Conservation (phyloP, 352 stramenopile species). For the Pythium monospermum region DNA sequence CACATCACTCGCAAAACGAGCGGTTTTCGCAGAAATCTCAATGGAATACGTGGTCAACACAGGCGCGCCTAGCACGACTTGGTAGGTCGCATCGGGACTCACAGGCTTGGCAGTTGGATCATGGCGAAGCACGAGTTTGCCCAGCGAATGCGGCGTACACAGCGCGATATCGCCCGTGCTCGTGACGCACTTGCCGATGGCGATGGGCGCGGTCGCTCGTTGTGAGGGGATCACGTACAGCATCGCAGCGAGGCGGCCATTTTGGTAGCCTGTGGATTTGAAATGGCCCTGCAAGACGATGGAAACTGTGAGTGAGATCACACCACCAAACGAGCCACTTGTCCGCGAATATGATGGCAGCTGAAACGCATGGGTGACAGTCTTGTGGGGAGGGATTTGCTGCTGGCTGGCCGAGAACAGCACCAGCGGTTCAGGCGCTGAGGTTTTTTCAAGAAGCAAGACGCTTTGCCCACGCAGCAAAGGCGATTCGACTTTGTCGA, state of each 20-base stretch:
- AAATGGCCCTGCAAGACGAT: conserved; percentile 77
- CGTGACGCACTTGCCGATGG: conserved; percentile 57
- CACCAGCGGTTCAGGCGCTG: conserved; percentile 10
- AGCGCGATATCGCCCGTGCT: conserved; percentile 47
- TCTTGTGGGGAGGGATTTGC: conserved; percentile 60
- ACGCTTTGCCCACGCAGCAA: conserved; percentile 7
- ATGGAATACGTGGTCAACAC: conserved; percentile 69
- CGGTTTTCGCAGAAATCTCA: conserved; percentile 40
- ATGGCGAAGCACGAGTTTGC: conserved; percentile 61
- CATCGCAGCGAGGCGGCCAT: conserved; percentile 67
- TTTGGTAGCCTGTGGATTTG: conserved; percentile 62
- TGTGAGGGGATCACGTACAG: conserved; percentile 56
- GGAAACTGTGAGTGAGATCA: conserved; percentile 50
- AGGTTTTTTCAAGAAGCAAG: conserved; percentile 34
- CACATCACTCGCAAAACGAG: conserved; percentile 40
- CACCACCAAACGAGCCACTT: conserved; percentile 24
- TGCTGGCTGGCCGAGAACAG: conserved; percentile 38
- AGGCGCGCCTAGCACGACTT: conserved; percentile 68
- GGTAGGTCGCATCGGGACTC: conserved; percentile 44
- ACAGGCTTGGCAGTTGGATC: conserved; percentile 51
- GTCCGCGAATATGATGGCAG: no score
- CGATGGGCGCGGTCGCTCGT: conserved; percentile 19
- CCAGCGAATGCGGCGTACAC: conserved; percentile 58
- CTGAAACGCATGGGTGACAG: conserved; percentile 55
- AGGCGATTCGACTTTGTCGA: conserved; percentile 24